Evolutionary conservation across 139 green algal species (phyloP), one percentile per base, ranked within the genome.

Genomic region (Chlorella sp.): DNA sequence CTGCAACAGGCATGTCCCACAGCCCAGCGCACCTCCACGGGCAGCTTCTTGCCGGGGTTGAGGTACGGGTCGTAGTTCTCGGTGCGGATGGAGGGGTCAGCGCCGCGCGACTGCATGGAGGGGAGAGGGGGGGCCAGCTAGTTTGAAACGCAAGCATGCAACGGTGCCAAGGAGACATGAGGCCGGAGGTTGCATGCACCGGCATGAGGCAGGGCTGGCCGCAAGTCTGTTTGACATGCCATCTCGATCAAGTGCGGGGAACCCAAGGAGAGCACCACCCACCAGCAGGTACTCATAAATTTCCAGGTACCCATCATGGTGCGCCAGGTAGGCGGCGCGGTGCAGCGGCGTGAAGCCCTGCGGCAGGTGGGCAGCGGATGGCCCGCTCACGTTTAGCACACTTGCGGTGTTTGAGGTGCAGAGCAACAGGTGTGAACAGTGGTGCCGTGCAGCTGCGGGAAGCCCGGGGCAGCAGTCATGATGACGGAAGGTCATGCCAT

Each of bases 201-300:
- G n/a, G n/a, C n/a, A n/a, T n/a, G n/a, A n/a, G n/a, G n/a, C n/a
- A n/a, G n/a, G n/a, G n/a, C n/a, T n/a, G n/a, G n/a, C n/a, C n/a
- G n/a, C n/a, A n/a, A n/a, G n/a, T n/a, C n/a, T n/a, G n/a, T n/a
- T n/a, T n/a, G n/a, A n/a, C n/a, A n/a, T 16, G 22, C 56, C 56
- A 20, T 65, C 7, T n/a, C 56, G 22, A 20, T 5, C 56, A 65
- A 30, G 56, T 65, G 56, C 56, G 22, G 3, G 9, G 9, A n/a
- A n/a, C n/a, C n/a, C n/a, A n/a, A n/a, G n/a, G n/a, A n/a, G n/a
- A n/a, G n/a, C 38, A 41, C 44, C 0, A 14, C 48, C 22, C 79
- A 96, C 94, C 91, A 99, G 93, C 73, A 99, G 90, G 78, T 96
- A 97, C 90, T 99, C 96, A 86, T 98, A 99, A 8, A 98, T 92